Conservation (phyloP, 1,139 yeast species). For the Diutina rugosa region DNA sequence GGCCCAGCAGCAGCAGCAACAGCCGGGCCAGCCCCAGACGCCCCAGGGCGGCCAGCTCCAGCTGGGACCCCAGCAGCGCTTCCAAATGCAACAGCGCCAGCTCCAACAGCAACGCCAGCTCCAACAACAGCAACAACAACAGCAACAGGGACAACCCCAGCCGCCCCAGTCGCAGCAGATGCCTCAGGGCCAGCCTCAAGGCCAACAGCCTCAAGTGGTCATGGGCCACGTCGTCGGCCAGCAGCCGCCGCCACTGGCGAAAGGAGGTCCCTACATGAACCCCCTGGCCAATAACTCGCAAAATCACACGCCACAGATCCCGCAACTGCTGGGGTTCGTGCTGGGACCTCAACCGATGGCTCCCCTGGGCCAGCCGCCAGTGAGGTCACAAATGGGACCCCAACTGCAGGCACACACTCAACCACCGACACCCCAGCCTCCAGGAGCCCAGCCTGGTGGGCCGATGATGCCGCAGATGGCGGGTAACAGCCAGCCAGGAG, state of each 20-base stretch:
- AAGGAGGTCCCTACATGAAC: neutral
- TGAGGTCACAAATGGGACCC: neutral
- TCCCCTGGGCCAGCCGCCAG: neutral
- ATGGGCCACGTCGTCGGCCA: neutral
- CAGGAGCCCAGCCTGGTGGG: neutral
- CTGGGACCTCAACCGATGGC: neutral
- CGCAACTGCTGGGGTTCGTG: neutral
- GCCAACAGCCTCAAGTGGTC: conserved; percentile 5
- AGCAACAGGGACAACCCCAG: conserved; percentile 9
- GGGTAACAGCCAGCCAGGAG: neutral
- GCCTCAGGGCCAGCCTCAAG: conserved; percentile 10
- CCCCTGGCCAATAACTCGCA: neutral
- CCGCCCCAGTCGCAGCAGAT: neutral
- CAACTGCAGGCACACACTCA: neutral
- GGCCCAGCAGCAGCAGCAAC: conserved; percentile 3
- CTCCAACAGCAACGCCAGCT: neutral
- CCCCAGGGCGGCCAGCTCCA: conserved; percentile 10
- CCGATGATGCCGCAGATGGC: neutral
- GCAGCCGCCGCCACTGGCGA: neutral
- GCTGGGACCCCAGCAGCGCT: neutral
- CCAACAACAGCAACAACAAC: neutral
- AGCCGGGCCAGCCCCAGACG: conserved; percentile 9
- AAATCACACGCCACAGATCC: neutral
- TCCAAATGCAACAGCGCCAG: neutral
- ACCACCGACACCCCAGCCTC: neutral